Evolutionary conservation across 495 filamentous ascomycete genomes (phyloP), one percentile per base, ranked within the genome.

Genomic region (Jackrogersella multiformis): DNA sequence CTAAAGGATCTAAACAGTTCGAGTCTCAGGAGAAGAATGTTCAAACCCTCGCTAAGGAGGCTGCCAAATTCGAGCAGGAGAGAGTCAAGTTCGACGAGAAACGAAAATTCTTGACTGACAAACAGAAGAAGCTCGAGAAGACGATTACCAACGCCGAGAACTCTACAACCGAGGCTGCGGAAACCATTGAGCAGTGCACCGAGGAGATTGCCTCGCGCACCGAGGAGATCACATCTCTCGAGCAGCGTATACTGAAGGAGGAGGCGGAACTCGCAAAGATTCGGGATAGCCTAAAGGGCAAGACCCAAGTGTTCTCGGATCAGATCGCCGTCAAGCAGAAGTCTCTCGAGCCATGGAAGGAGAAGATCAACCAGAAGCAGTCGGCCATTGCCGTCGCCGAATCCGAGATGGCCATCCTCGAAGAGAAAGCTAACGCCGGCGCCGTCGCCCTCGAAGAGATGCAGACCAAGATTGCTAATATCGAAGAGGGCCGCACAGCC

Each of bases 41-140:
- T 0, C 91, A 97, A 68, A 80, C 74, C n/a, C 79, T 97, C 48
- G 69, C 91, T 55, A 97, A 96, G 73, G 93, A 97, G 74, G 90
- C 93, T 83, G 87, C 92, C 13, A 94, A 91, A 74, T 91, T 93
- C 59, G 95, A 99, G 70, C 97, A 97, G 70, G 95, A 98, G 73
- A 87, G 88, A 32, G 95, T 99, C 75, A 98, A 98, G 71, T 93
- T 96, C 69, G 95, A 98, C 56, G 95, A 98, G 76, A 98, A 97
- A 82, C 88, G 90, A 71, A 99, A 99, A 73, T 97, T 97, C 76
- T 76, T 99, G 58, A 79, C 82, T 2, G 88, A 87, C 59, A 99
- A 98, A 80, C 87, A 92, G 66, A 96, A 96, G 82, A 98, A 98
- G 80, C 83, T 97, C 9, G 93, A 99, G 69, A 98, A 97, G 77